Conservation (phyloP, 345 rosid genomes). For the Salix dunnii region DNA sequence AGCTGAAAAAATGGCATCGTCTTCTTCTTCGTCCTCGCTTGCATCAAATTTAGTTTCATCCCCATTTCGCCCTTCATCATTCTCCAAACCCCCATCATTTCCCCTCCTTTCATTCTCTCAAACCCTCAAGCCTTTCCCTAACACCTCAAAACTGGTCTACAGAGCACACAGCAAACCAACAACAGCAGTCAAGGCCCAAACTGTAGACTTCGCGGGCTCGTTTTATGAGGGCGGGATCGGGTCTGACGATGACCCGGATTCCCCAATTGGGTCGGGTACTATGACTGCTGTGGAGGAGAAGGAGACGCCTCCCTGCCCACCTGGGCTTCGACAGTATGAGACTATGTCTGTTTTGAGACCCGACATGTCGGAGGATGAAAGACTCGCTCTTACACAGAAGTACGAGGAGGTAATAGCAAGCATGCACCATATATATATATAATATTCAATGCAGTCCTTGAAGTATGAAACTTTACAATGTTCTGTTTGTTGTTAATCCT, state of each 20-base stretch:
- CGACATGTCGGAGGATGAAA: conserved; percentile 91
- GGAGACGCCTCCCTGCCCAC: conserved; percentile 84
- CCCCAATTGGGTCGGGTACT: conserved; percentile 40
- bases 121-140: conserved; percentile 34
- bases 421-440: background rate
- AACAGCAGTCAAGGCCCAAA: conserved; percentile 46
- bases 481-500: background rate
- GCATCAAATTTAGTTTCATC: conserved; percentile 26
- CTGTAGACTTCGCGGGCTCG: conserved; percentile 72
- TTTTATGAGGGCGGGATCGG: conserved; percentile 68
- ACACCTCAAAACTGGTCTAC: conserved; percentile 26
- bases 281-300: conserved; percentile 52
- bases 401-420: conserved; percentile 80
- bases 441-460: background rate
- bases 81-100: conserved; percentile 27
- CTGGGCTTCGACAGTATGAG: conserved; percentile 84
- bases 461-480: background rate
- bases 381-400: conserved; percentile 82
- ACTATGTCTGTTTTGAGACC: conserved; percentile 88
- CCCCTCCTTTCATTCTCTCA: conserved; percentile 46
- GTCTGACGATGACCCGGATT: conserved; percentile 59
- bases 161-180: conserved; percentile 13
- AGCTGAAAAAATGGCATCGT: conserved; percentile 44
- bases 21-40: conserved; percentile 49
- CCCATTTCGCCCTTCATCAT: conserved; percentile 31